phyloP scores from a whole-genome alignment of 371 early-diverging fungal genomes.

The Circinella minor region DNA sequence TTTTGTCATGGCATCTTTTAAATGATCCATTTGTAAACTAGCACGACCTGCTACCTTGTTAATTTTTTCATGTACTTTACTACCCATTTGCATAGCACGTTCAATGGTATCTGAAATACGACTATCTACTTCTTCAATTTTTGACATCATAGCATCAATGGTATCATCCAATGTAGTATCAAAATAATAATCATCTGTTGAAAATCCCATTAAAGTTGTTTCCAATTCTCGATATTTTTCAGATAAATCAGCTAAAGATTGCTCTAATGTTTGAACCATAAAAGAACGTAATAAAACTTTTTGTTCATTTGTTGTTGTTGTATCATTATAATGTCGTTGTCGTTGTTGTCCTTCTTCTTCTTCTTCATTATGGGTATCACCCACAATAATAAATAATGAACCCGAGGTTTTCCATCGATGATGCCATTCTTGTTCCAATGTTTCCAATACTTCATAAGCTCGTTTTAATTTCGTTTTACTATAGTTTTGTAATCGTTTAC shows the following conservation, averaged over 20 bases:
- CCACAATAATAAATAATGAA: conserved; percentile 20
- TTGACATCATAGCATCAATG: conserved; percentile 49
- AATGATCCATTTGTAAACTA: conserved; percentile 45
- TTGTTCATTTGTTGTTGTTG: background rate
- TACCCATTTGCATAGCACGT: conserved; percentile 40
- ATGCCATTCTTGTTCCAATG: conserved; percentile 43
- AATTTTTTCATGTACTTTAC: conserved; percentile 41
- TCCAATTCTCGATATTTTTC: conserved; percentile 32
- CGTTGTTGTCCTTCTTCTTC: conserved; percentile 19
- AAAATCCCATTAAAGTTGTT: conserved; percentile 9
- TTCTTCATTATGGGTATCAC: background rate
- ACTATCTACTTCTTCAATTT: conserved; percentile 53
- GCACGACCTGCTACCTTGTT: conserved; percentile 45
- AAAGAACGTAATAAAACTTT: background rate
- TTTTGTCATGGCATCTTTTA: conserved; percentile 42
- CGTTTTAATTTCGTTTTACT: conserved; percentile 41
- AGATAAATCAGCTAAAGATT: conserved; percentile 28
- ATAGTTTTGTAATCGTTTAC: conserved; percentile 38
- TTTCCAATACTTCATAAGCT: conserved; percentile 35
- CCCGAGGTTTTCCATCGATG: conserved; percentile 27
- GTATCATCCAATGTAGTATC: conserved; percentile 44
- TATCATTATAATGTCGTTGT: background rate
- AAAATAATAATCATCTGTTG: conserved; percentile 25
- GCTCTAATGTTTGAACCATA: conserved; percentile 23
- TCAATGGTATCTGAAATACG: conserved; percentile 48